Evolutionary conservation across 1,284 basidiomycete species (phyloP), one percentile per base, ranked within the genome.

Genomic region (Rhodotorula sp.): DNA sequence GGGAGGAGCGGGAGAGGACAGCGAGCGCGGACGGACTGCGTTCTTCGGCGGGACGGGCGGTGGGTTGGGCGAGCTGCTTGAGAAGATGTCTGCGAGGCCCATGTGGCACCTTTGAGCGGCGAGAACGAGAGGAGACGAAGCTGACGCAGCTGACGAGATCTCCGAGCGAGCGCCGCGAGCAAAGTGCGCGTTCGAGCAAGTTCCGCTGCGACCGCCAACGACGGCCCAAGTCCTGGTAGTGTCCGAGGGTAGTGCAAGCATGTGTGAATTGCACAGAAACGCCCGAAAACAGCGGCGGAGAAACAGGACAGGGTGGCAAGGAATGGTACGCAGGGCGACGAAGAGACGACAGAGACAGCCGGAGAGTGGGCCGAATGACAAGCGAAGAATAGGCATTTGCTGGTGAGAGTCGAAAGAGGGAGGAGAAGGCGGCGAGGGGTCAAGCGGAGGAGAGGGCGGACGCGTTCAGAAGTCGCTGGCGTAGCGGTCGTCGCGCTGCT

Each of bases 1-100:
- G 34, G 48, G 28, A 24, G 31, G 40, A 9, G 56, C 44, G 44
- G 7, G n/a, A 31, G 31, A 37, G 53, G 40, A 44, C 40, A 44
- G 40, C 5, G 40, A 44, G 40, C 40, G 40, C 16, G 30, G 31
- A 24, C 34, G 30, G 37, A 46, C 60, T 22, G 40, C 60, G 50
- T 34, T 51, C 59, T 61, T 61, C 11, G 51, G 37, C 11, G 60
- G 51, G 5, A 53, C 60, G 10, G 60, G 51, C 18, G 60, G 51
- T 10, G 60, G 26, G 6, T 22, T 37, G 20, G 13, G 6, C 9
- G 50, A 24, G 10, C 26, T 37, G 51, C 40, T 31, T 26, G 34
- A 16, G 22, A 61, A 53, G 28, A 61, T 26, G 15, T 58, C 56
- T 20, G 40, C 22, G 26, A 58, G 11, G 1, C 60, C 60, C 60